Evolutionary conservation across 208 protist species (phyloP).

Genomic region (Crithidia acanthocephali): DNA sequence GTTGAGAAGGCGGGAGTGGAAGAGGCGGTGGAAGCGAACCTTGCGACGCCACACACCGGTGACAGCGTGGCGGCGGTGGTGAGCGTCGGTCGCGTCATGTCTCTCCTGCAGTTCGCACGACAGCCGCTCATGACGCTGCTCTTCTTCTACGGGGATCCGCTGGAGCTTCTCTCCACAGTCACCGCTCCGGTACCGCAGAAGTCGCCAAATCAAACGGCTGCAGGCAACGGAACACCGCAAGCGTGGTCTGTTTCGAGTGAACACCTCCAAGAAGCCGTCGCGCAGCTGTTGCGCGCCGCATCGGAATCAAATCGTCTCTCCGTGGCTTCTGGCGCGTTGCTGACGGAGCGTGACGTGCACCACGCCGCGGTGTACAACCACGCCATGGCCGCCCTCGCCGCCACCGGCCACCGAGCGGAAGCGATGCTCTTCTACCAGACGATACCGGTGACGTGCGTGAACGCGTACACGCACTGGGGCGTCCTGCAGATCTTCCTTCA

Average conservation of each 20-base stretch:
- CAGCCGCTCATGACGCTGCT: constrained; percentile 34
- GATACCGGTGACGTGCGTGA: constrained; percentile 17
- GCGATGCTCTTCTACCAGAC: constrained; percentile 42
- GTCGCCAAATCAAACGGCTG: not conserved
- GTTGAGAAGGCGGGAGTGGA: too few relatives aligned
- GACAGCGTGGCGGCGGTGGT: not conserved
- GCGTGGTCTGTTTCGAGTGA: not conserved
- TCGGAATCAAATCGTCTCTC: constrained; percentile 7
- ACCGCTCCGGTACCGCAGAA: not conserved
- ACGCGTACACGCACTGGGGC: constrained; percentile 39
- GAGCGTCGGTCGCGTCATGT: constrained; percentile 25
- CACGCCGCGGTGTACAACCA: constrained; percentile 52
- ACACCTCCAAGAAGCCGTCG: not conserved
- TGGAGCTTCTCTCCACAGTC: constrained; percentile 4
- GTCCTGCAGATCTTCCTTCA: constrained; percentile 33
- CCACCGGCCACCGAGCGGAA: constrained; percentile 25
- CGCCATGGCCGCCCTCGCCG: constrained; percentile 44
- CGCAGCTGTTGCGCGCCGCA: constrained; percentile 3
- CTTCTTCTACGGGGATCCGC: constrained; percentile 34
- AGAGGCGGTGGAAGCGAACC: not conserved
- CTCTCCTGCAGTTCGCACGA: constrained; percentile 18
- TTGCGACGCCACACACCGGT: not conserved
- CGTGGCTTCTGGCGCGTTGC: constrained; percentile 18
- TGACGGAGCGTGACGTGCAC: constrained; percentile 20
- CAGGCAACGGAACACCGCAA: not conserved